Percentiles rank a stretch among this genome's conserved stretches.
phyloP scores from a whole-genome alignment of 2,329 filamentous ascomycete genomes.

The Fusarium sororula region DNA sequence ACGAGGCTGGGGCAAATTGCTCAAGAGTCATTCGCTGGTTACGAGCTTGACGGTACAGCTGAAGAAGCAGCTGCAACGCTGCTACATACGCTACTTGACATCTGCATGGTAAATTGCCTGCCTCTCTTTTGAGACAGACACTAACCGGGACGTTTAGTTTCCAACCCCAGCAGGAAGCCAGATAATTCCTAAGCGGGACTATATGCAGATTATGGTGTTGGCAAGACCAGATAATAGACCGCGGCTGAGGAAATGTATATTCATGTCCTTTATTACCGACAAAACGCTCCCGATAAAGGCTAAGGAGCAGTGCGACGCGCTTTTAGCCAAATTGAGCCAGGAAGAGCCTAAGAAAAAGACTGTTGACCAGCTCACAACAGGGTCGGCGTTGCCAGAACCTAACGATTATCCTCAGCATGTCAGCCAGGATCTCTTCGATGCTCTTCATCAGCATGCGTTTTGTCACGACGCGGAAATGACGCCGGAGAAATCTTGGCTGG shows the following conservation, averaged over 20 bases:
- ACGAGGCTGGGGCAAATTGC: background rate
- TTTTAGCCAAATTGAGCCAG: rapidly evolving
- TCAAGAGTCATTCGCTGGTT: background rate
- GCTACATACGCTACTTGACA: rapidly evolving
- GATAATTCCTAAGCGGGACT: rapidly evolving
- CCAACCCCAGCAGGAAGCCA: rapidly evolving
- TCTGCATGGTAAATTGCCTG: background rate
- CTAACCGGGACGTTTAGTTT: rapidly evolving
- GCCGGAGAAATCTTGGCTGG: rapidly evolving
- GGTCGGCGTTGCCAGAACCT: rapidly evolving
- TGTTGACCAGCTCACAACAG: rapidly evolving
- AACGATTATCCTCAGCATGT: background rate
- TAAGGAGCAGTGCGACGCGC: background rate
- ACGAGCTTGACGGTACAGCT: background rate
- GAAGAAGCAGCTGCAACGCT: rapidly evolving
- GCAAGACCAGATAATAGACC: background rate
- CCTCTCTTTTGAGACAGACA: too few species aligned
- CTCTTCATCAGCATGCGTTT: rapidly evolving
- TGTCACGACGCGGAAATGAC: rapidly evolving
- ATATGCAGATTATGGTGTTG: rapidly evolving
- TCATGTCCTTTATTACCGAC: rapidly evolving
- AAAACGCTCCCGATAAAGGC: rapidly evolving
- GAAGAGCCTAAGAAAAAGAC: background rate
- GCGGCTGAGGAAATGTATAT: rapidly evolving
- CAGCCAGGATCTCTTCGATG: background rate